These are phyloP conservation scores for Aureobasidium musti DNA, from an alignment of 2,329 filamentous ascomycete species.

Conservation along the genomic window DNA sequence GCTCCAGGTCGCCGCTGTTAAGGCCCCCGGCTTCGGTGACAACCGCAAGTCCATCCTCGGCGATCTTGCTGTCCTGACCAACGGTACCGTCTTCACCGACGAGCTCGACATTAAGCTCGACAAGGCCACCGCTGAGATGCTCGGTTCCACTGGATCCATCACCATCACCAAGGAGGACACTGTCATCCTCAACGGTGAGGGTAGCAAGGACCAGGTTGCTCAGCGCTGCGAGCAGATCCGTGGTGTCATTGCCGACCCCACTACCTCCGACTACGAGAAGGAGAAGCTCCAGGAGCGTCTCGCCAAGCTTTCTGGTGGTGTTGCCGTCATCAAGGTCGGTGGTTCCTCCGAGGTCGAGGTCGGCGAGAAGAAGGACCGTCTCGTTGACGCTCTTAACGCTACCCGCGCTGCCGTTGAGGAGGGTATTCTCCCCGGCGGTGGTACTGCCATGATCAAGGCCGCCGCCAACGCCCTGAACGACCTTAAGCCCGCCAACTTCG, in stretches of 20 bases:
- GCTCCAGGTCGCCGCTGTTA: conserved; percentile 97
- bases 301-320: conserved; percentile 97
- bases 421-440: conserved; percentile 97
- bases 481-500: conserved; percentile 91
- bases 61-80: conserved; percentile 92
- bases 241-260: conserved; percentile 89
- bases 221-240: conserved; percentile 99
- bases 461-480: conserved; percentile 80
- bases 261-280: conserved; percentile 98
- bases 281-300: conserved; percentile 99
- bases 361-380: conserved; percentile 99
- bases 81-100: conserved; percentile 95
- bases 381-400: conserved; percentile 96
- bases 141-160: conserved; percentile 95
- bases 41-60: conserved; percentile 99
- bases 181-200: conserved; percentile 95
- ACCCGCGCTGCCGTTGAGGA: conserved; percentile 98
- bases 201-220: conserved; percentile 86
- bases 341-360: conserved; percentile 98
- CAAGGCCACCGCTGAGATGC: conserved; percentile 93
- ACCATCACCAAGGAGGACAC: conserved; percentile 99
- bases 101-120: conserved; percentile 99
- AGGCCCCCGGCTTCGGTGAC: conserved; percentile 98
- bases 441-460: conserved; percentile 97
- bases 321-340: conserved; percentile 99